Evolutionary conservation across 2,329 filamentous ascomycete species (phyloP).

Genomic region (Botryosphaeria dothidea): DNA sequence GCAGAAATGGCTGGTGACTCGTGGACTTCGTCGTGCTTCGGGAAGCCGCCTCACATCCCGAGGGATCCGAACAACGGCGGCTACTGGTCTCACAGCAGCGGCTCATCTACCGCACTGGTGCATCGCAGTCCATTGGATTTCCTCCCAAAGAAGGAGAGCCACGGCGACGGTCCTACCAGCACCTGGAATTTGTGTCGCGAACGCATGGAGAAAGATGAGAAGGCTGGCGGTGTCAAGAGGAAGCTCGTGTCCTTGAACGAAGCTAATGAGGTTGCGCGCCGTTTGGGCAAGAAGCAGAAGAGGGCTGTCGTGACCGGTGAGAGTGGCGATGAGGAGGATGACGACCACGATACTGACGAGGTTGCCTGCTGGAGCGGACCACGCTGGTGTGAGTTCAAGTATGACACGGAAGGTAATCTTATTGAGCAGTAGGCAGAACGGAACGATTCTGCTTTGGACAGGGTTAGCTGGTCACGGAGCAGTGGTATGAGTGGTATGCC

Average conservation of each 20-base stretch:
- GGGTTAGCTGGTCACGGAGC: too few relatives aligned
- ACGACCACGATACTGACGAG: background rate
- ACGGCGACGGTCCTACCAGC: background rate
- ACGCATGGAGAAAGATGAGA: conserved; percentile 25
- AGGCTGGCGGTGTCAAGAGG: conserved; percentile 41
- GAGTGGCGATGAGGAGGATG: background rate
- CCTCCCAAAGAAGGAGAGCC: conserved; percentile 18
- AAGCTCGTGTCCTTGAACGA: conserved; percentile 59
- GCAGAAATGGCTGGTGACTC: conserved; percentile 65
- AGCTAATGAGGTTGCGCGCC: conserved; percentile 61
- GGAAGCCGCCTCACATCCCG: conserved; percentile 21
- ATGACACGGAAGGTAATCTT: background rate
- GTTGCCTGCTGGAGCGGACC: background rate
- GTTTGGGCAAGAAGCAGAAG: conserved; percentile 37
- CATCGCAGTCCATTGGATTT: conserved; percentile 28
- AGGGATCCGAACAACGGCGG: conserved; percentile 17
- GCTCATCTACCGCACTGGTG: background rate
- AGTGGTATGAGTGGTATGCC: too few relatives aligned
- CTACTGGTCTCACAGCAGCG: background rate
- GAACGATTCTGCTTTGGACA: background rate
- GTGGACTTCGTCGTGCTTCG: conserved; percentile 43
- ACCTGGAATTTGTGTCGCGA: conserved; percentile 43
- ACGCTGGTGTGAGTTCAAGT: background rate
- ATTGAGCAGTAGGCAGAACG: background rate
- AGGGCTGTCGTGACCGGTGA: background rate